phyloP scores from a whole-genome alignment of 805 yeast species.

The Zygotorulaspora sp. region DNA sequence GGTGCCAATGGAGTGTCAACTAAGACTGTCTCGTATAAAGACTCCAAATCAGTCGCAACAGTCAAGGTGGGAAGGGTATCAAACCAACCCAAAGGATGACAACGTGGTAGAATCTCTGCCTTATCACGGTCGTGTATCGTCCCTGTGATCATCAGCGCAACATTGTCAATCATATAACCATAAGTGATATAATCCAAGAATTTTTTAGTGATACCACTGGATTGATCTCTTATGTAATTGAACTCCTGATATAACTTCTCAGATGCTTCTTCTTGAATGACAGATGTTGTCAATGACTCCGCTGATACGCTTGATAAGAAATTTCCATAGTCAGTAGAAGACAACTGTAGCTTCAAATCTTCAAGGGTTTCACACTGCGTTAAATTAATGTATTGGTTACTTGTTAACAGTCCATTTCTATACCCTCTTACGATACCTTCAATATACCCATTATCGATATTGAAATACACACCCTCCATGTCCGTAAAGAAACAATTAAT shows the following conservation, averaged over 20 bases:
- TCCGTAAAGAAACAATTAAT: too few relatives aligned
- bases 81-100: conserved; percentile 98
- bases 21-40: conserved; percentile 86
- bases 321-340: conserved; percentile 94
- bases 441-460: conserved; percentile 82
- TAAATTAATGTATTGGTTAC: conserved; percentile 81
- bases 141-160: conserved; percentile 92
- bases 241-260: conserved; percentile 76
- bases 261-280: conserved; percentile 76
- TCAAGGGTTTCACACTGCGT: conserved; percentile 95
- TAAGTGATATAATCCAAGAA: conserved; percentile 91
- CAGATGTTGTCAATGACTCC: conserved; percentile 70
- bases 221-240: conserved; percentile 77
- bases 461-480: conserved; percentile 94
- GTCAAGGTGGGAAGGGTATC: conserved; percentile 93
- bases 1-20: conserved; percentile 98
- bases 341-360: conserved; percentile 86
- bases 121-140: conserved; percentile 93
- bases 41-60: conserved; percentile 90
- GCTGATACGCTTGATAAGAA: conserved; percentile 78
- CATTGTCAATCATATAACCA: conserved; percentile 98
- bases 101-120: conserved; percentile 78
- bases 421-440: conserved; percentile 96
- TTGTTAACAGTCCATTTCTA: conserved; percentile 71
- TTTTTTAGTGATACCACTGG: conserved; percentile 71